These are phyloP conservation scores for Bipolaris victoriae DNA, from an alignment of 2,329 filamentous ascomycete genomes.

Conservation along the genomic window DNA sequence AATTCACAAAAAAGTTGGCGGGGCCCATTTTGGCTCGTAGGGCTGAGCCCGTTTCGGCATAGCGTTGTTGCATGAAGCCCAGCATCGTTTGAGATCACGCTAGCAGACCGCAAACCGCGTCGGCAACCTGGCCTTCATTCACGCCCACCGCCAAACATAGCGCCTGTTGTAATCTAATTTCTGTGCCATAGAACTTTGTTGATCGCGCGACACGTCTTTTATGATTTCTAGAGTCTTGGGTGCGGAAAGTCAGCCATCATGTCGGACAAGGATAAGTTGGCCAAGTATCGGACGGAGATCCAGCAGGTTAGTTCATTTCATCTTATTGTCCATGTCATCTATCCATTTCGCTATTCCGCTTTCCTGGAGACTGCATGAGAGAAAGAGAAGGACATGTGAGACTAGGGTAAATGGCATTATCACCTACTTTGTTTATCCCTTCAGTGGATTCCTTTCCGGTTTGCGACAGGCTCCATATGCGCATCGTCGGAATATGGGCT, in stretches of 20 bases:
- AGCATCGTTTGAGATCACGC: slow-evolving; percentile 20
- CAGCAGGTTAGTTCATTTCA: slow-evolving; percentile 73
- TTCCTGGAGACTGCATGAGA: background rate
- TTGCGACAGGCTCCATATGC: slow-evolving; percentile 13
- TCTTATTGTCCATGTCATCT: background rate
- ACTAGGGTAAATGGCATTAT: no score
- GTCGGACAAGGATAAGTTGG: slow-evolving; percentile 76
- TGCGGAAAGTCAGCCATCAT: slow-evolving; percentile 52
- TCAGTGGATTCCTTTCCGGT: slow-evolving; percentile 9
- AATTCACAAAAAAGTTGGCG: slow-evolving; percentile 31
- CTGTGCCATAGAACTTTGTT: slow-evolving; percentile 1
- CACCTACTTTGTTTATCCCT: background rate
- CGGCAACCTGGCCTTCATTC: slow-evolving; percentile 13
- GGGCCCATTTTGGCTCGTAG: slow-evolving; percentile 32
- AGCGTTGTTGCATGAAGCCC: slow-evolving; percentile 15
- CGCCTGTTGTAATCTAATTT: background rate
- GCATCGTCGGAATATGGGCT: slow-evolving; percentile 8
- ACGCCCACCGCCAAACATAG: slow-evolving; percentile 11
- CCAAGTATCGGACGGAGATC: slow-evolving; percentile 97
- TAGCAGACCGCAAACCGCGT: slow-evolving; percentile 29
- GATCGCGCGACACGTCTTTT: slow-evolving; percentile 5
- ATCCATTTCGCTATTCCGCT: background rate
- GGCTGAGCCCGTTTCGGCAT: slow-evolving; percentile 34
- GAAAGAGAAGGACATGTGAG: slow-evolving; percentile 4
- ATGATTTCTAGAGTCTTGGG: slow-evolving; percentile 1